Conservation (phyloP, 2,329 filamentous ascomycete genomes). For the Escovopsis sp. region DNA sequence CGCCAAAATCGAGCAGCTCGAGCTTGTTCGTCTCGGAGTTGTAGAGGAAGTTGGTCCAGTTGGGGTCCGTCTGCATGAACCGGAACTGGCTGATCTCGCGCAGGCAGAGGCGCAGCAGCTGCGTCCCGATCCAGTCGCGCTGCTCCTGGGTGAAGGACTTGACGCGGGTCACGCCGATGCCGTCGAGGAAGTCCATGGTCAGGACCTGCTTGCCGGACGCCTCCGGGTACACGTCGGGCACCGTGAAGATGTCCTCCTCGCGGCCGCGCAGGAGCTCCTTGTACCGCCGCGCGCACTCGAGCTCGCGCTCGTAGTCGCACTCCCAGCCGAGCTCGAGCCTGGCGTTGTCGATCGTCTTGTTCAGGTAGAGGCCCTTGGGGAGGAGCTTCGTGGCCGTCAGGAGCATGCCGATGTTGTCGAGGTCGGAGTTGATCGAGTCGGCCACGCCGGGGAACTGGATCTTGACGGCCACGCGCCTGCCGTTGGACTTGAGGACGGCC, state of each 20-base stretch:
- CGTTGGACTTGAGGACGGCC: constrained; percentile 61
- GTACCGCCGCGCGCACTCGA: constrained; percentile 65
- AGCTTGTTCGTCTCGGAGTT: constrained; percentile 58
- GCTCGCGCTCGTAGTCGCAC: constrained; percentile 88
- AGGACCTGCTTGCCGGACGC: constrained; percentile 77
- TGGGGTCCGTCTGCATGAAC: constrained; percentile 99
- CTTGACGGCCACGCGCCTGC: constrained; percentile 76
- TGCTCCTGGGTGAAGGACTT: constrained; percentile 64
- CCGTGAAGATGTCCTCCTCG: constrained; percentile 59
- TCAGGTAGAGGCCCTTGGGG: constrained; percentile 81
- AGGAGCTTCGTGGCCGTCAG: constrained; percentile 81
- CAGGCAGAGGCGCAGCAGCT: constrained; percentile 81
- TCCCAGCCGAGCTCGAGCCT: constrained; percentile 89
- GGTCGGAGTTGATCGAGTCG: constrained; percentile 88
- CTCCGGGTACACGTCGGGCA: constrained; percentile 63
- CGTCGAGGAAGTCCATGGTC: constrained; percentile 85
- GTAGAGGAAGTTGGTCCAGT: constrained; percentile 98
- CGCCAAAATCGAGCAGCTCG: constrained; percentile 91
- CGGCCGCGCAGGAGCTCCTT: constrained; percentile 45
- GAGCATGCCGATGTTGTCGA: constrained; percentile 84
- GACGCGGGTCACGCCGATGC: constrained; percentile 71
- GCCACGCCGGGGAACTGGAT: constrained; percentile 95
- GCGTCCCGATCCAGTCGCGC: constrained; percentile 89
- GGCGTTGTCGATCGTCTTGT: constrained; percentile 95
- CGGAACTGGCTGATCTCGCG: constrained; percentile 88